Percentiles rank a stretch among this genome's conserved stretches.
Conservation (phyloP, 345 rosid genomes). For the Gossypium rotundifolium region DNA sequence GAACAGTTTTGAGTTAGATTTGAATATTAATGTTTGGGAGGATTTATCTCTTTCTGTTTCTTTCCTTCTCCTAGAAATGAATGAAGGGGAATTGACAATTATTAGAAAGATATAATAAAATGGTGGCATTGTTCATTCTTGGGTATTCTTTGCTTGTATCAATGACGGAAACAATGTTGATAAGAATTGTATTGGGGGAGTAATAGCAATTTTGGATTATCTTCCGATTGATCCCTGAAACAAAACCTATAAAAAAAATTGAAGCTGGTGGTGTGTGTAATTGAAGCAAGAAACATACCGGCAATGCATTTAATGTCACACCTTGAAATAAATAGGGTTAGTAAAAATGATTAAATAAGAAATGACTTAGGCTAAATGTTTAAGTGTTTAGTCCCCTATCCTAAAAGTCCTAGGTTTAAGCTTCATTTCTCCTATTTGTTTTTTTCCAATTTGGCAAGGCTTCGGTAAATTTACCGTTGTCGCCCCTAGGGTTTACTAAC, state of each 20-base stretch:
- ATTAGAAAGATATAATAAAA: neutral
- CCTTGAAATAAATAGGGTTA: too few relatives aligned
- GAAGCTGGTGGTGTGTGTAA: constrained; percentile 69
- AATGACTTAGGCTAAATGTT: too few relatives aligned
- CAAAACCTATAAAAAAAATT: constrained; percentile 16
- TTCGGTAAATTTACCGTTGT: too few relatives aligned
- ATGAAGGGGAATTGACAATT: neutral
- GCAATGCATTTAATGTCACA: constrained; percentile 40
- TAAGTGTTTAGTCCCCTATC: too few relatives aligned
- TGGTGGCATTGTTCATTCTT: neutral
- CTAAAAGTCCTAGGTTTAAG: too few relatives aligned
- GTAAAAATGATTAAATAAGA: too few relatives aligned
- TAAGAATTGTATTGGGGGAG: too few relatives aligned
- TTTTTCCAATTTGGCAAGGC: too few relatives aligned
- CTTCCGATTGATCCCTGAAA: neutral
- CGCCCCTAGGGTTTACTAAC: too few relatives aligned
- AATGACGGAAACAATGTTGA: neutral
- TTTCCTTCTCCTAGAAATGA: neutral
- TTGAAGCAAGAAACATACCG: constrained; percentile 78
- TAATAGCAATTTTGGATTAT: neutral
- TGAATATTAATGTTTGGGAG: too few relatives aligned
- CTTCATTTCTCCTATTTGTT: too few relatives aligned
- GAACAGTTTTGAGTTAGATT: too few relatives aligned
- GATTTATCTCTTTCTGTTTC: neutral
- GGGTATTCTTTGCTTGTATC: neutral